Percentiles rank a stretch among this genome's conserved stretches.
These are phyloP conservation scores for Neurospora sp. DNA, from an alignment of 495 filamentous ascomycete genomes.

Conservation along the genomic window DNA sequence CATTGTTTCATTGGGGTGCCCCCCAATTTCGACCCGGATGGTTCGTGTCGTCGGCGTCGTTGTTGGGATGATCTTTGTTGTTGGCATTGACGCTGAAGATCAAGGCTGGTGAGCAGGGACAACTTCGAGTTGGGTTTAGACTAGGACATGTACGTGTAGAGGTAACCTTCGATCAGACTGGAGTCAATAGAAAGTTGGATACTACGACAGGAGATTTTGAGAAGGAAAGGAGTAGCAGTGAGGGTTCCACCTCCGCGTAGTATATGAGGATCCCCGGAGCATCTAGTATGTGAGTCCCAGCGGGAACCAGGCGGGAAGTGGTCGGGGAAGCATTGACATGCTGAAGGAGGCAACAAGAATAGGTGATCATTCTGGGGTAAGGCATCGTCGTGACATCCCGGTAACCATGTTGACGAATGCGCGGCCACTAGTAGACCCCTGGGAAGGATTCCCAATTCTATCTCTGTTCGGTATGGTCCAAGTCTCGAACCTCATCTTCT, in stretches of 20 bases:
- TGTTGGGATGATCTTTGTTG: background rate
- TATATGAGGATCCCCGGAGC: background rate
- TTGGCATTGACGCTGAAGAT: background rate
- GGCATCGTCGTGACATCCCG: background rate
- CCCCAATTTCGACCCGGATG: background rate
- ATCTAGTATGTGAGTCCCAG: background rate
- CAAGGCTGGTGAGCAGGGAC: background rate
- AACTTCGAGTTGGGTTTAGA: background rate
- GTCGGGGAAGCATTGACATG: background rate
- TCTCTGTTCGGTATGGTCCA: background rate
- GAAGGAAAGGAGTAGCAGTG: background rate
- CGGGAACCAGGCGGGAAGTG: background rate
- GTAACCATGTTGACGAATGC: background rate
- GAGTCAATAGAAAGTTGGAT: background rate
- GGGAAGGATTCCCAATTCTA: background rate
- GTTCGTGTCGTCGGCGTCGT: background rate
- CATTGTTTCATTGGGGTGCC: background rate
- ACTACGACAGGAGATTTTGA: background rate
- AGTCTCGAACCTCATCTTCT: background rate
- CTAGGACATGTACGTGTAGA: background rate
- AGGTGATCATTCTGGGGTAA: background rate
- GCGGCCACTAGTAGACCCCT: background rate
- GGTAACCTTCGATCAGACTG: background rate
- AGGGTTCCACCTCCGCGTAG: background rate
- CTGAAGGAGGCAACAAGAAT: background rate